Percentiles rank a stretch among this genome's conserved stretches.
Evolutionary conservation across 148 eudicot genomes (phyloP).

Genomic region (Rhododendron henanense): DNA sequence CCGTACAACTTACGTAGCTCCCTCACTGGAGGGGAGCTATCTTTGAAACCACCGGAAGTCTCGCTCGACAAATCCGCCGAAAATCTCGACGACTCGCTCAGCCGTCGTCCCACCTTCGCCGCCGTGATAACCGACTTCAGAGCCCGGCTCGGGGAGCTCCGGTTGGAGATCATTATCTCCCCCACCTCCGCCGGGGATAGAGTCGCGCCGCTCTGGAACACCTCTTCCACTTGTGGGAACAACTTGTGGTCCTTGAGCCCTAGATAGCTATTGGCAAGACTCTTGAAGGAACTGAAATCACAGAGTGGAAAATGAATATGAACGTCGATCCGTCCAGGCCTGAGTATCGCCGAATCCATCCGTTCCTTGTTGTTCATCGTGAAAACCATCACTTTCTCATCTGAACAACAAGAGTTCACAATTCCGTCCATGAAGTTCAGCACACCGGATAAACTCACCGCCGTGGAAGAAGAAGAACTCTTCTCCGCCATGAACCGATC

Average conservation of each 20-base stretch:
- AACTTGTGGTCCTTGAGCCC: constrained; percentile 81
- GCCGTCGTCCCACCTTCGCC: constrained; percentile 33
- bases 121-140: constrained; percentile 75
- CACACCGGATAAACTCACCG: constrained; percentile 46
- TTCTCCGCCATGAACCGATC: constrained; percentile 38
- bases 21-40: constrained; percentile 39
- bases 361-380: constrained; percentile 67
- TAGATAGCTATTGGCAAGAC: constrained; percentile 56
- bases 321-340: constrained; percentile 90
- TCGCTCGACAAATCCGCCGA: constrained; percentile 31
- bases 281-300: constrained; percentile 70
- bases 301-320: constrained; percentile 74
- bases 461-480: neutral
- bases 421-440: constrained; percentile 94
- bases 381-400: constrained; percentile 70
- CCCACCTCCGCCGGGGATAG: constrained; percentile 84
- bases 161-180: constrained; percentile 73
- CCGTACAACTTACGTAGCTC: constrained; percentile 78
- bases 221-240: constrained; percentile 78
- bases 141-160: constrained; percentile 80
- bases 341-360: constrained; percentile 53
- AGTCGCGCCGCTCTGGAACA: constrained; percentile 54
- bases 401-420: constrained; percentile 55
- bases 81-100: constrained; percentile 11
- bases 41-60: constrained; percentile 37